Percentiles rank a stretch among this genome's conserved stretches.
Evolutionary conservation across 345 rosid genomes (phyloP).

Genomic region (Eucalyptus curtisii): DNA sequence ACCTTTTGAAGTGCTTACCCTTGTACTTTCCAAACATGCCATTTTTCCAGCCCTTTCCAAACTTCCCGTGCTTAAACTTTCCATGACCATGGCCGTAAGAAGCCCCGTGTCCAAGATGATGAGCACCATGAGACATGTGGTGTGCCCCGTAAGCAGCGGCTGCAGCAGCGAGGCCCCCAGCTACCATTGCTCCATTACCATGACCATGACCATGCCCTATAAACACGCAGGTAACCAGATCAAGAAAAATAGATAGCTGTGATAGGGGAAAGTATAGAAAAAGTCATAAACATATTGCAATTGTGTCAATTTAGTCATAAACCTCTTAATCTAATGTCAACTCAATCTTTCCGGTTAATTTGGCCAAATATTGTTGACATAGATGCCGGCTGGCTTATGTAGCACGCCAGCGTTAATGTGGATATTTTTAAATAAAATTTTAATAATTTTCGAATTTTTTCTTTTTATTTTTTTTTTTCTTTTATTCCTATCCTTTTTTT

Average conservation of each 20-base stretch:
- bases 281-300: fast-evolving
- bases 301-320: background rate
- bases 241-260: background rate
- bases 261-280: background rate
- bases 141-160: constrained; percentile 69
- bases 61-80: constrained; percentile 14
- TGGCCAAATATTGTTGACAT: background rate
- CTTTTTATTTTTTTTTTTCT: too few species aligned
- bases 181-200: constrained; percentile 51
- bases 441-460: fast-evolving
- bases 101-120: constrained; percentile 10
- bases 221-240: background rate
- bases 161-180: constrained; percentile 65
- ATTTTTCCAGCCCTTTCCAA: constrained; percentile 52
- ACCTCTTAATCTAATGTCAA: too few species aligned
- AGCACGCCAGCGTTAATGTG: fast-evolving
- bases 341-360: fast-evolving
- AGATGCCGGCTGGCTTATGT: background rate
- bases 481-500: too few species aligned
- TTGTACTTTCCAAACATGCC: constrained; percentile 65
- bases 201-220: constrained; percentile 30
- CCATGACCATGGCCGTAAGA: constrained; percentile 52
- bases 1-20: constrained; percentile 37
- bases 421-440: too few species aligned
- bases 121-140: constrained; percentile 42